These are phyloP conservation scores for Acacia crassicarpa DNA, from an alignment of 306 rosid species.

Conservation along the genomic window DNA sequence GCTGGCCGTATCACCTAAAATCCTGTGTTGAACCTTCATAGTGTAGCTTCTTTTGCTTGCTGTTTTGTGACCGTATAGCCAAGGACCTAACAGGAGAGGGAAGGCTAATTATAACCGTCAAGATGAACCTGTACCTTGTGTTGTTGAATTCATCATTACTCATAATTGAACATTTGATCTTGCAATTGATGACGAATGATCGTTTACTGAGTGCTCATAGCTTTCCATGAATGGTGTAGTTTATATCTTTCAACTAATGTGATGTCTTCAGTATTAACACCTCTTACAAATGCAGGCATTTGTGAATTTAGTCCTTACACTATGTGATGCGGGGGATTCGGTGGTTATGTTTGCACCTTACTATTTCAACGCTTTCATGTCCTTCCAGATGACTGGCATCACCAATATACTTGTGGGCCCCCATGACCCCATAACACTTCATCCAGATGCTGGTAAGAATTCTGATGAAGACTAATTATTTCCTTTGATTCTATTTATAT, in stretches of 20 bases:
- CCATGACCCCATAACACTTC: conserved; percentile 66
- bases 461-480: not conserved
- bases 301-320: conserved; percentile 88
- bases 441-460: conserved; percentile 80
- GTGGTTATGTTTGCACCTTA: conserved; percentile 79
- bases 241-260: conserved; percentile 21
- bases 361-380: conserved; percentile 77
- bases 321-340: conserved; percentile 85
- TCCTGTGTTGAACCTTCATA: conserved; percentile 4
- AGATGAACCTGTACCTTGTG: not conserved
- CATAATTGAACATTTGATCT: not conserved
- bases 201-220: not conserved
- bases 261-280: conserved; percentile 32
- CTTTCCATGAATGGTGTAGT: not conserved
- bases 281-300: conserved; percentile 70
- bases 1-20: not conserved
- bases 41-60: conserved; percentile 15
- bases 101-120: not conserved
- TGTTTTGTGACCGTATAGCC: not conserved
- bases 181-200: not conserved
- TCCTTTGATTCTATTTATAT: conserved; percentile 3
- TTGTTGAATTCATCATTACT: not conserved
- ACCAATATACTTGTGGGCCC: conserved; percentile 88
- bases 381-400: conserved; percentile 78
- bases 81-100: not conserved